A percentile compares a stretch with the other conserved stretches of the same genome.
phyloP scores from a whole-genome alignment of 2,329 filamentous ascomycete genomes.

The Aspergillus candidus region DNA sequence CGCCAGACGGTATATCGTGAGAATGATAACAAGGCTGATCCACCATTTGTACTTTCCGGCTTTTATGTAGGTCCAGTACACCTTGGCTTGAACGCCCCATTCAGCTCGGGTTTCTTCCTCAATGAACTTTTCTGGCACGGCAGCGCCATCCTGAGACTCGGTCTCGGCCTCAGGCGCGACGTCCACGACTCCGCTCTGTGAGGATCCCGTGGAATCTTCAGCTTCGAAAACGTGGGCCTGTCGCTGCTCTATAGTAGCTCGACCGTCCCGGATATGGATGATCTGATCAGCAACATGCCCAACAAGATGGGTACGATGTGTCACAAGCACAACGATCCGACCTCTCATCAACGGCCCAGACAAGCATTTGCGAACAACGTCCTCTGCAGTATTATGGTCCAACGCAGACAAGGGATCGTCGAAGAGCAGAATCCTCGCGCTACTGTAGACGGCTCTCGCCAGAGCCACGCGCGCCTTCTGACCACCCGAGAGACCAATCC shows the following conservation, averaged over 20 bases:
- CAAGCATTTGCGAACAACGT: slow-evolving; percentile 54
- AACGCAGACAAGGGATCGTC: slow-evolving; percentile 57
- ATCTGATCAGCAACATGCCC: slow-evolving; percentile 66
- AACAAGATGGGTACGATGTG: slow-evolving; percentile 65
- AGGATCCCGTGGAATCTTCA: slow-evolving; percentile 24
- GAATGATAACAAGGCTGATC: slow-evolving; percentile 57
- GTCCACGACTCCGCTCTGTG: too few species aligned
- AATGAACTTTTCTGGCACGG: slow-evolving; percentile 66
- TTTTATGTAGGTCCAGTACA: slow-evolving; percentile 82
- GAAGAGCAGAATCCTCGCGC: slow-evolving; percentile 49
- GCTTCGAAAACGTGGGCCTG: slow-evolving; percentile 39
- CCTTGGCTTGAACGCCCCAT: slow-evolving; percentile 65
- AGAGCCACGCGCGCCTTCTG: slow-evolving; percentile 56
- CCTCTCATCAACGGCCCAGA: slow-evolving; percentile 49
- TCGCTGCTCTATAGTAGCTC: slow-evolving; percentile 46
- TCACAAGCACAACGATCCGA: slow-evolving; percentile 55
- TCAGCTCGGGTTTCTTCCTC: slow-evolving; percentile 69
- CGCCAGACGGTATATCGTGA: slow-evolving; percentile 58
- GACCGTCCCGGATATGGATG: slow-evolving; percentile 61
- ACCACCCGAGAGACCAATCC: slow-evolving; percentile 55
- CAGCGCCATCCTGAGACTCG: slow-evolving; percentile 39
- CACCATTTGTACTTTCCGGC: slow-evolving; percentile 72
- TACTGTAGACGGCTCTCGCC: slow-evolving; percentile 56
- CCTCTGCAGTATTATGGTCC: slow-evolving; percentile 60
- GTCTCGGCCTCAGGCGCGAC: slow-evolving; percentile 4